These are phyloP conservation scores for Lentinula detonsa DNA, from an alignment of 768 basidiomycete species.

Conservation along the genomic window DNA sequence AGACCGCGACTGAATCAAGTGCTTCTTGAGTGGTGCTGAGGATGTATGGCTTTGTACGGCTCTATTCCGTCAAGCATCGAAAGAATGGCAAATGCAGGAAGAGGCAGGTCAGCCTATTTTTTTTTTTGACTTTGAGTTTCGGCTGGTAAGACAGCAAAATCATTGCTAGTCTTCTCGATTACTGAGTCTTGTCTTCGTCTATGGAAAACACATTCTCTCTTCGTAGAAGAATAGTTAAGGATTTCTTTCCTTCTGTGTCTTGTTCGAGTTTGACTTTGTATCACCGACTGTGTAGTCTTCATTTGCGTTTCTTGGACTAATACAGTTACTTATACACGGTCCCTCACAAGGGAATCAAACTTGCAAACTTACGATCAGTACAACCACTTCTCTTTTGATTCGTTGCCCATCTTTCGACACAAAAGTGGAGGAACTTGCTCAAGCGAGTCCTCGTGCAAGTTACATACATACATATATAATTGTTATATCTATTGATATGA, in stretches of 20 bases:
- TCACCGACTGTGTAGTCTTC: not conserved
- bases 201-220: not conserved
- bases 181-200: not conserved
- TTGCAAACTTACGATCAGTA: not conserved
- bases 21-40: not conserved
- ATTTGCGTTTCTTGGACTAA: not conserved
- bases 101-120: not conserved
- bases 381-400: not conserved
- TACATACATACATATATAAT: too few species aligned
- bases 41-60: not conserved
- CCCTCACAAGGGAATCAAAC: not conserved
- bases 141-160: not conserved
- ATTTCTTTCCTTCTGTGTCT: not conserved
- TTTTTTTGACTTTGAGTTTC: not conserved
- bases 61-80: not conserved
- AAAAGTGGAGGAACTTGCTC: not conserved
- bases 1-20: not conserved
- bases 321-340: not conserved
- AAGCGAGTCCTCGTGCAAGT: not conserved
- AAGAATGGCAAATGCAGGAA: not conserved
- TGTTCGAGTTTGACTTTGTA: not conserved
- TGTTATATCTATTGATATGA: not conserved
- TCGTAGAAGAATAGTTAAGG: not conserved
- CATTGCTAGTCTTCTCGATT: not conserved
- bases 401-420: not conserved